phyloP scores from a whole-genome alignment of 345 rosid species.

The Durio zibethinus region DNA sequence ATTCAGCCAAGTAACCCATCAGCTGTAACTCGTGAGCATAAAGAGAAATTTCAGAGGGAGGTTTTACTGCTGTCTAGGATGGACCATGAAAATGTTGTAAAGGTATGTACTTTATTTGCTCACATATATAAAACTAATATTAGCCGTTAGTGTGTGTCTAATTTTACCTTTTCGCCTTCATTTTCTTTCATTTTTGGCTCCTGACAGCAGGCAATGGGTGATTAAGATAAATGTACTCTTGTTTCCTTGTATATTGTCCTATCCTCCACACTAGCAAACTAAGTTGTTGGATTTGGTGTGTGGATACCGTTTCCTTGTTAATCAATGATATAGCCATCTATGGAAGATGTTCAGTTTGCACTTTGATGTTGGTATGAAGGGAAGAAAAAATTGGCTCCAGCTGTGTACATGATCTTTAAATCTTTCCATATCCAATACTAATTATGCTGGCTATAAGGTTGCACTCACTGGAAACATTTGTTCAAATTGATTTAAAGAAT shows the following conservation, averaged over 20 bases:
- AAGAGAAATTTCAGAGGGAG: conserved; percentile 50
- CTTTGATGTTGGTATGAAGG: background rate
- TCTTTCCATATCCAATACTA: background rate
- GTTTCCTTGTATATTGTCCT: background rate
- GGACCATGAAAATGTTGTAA: conserved; percentile 48
- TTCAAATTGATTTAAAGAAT: background rate
- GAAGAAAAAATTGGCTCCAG: background rate
- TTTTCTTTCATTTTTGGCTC: background rate
- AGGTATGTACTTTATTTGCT: conserved; percentile 29
- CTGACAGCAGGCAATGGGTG: background rate
- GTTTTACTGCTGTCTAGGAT: conserved; percentile 44
- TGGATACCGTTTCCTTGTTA: background rate
- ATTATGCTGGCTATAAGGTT: background rate
- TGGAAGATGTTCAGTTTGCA: background rate
- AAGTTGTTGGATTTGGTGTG: background rate
- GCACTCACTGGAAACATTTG: background rate
- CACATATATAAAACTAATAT: background rate
- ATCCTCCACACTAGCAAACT: background rate
- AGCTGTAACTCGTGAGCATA: conserved; percentile 28
- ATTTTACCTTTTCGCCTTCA: background rate
- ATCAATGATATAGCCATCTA: background rate
- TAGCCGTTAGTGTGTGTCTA: background rate
- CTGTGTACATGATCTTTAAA: background rate
- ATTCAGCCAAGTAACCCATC: conserved; percentile 37
- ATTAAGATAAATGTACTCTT: background rate